These are phyloP conservation scores for Hyphodiscus hymeniophilus DNA, from an alignment of 495 filamentous ascomycete species.

Conservation along the genomic window DNA sequence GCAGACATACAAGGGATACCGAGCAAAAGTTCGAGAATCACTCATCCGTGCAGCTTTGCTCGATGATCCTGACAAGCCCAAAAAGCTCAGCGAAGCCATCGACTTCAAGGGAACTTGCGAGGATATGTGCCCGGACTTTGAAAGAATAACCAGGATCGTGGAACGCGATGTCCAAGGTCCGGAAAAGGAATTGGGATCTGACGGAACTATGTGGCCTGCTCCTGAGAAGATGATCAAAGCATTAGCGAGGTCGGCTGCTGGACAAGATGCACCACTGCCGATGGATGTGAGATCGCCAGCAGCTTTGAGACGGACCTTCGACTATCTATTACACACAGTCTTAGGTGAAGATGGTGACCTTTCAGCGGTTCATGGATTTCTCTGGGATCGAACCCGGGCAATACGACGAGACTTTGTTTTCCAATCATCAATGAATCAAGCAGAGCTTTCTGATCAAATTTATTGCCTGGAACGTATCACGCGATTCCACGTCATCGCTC, in stretches of 20 bases:
- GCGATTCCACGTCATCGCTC: constrained; percentile 80
- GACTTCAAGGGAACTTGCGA: constrained; percentile 82
- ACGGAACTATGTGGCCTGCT: constrained; percentile 28
- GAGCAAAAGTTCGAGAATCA: constrained; percentile 55
- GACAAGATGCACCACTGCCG: constrained; percentile 82
- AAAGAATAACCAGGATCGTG: constrained; percentile 71
- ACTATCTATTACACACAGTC: constrained; percentile 76
- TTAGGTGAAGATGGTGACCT: constrained; percentile 57
- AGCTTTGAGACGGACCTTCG: constrained; percentile 64
- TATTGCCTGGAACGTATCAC: constrained; percentile 84
- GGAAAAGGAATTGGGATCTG: constrained; percentile 38
- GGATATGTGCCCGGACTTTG: constrained; percentile 91
- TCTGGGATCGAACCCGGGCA: constrained; percentile 90
- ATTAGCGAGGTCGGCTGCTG: constrained; percentile 83
- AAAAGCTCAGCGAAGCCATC: constrained; percentile 73
- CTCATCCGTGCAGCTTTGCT: constrained; percentile 70
- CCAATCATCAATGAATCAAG: constrained; percentile 55
- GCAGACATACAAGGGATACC: constrained; percentile 50
- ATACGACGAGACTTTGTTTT: constrained; percentile 93
- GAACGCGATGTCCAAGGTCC: constrained; percentile 45
- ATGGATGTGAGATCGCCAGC: constrained; percentile 82
- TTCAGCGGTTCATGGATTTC: constrained; percentile 67
- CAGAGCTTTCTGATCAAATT: constrained; percentile 59
- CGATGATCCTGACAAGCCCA: constrained; percentile 82
- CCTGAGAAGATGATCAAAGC: constrained; percentile 62